Conservation (phyloP, 441 rosid species). For the Euphorbia celastroides region DNA sequence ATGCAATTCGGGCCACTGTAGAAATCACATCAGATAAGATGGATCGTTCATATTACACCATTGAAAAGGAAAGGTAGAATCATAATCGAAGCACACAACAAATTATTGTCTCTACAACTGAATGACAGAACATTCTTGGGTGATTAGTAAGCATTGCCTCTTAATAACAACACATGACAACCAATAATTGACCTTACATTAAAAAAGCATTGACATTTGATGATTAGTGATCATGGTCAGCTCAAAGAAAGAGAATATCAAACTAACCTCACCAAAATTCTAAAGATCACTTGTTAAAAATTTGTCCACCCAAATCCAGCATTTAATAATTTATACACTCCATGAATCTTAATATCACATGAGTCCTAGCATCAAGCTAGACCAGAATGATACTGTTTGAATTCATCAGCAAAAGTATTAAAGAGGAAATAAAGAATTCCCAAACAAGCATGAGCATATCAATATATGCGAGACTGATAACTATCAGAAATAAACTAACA, state of each 20-base stretch:
- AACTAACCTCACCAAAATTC: neutral
- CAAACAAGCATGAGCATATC: neutral
- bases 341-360: neutral
- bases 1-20: conserved; percentile 85
- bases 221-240: neutral
- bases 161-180: neutral
- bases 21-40: neutral
- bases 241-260: neutral
- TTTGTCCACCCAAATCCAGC: neutral
- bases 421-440: neutral
- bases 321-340: neutral
- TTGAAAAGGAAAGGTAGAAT: neutral
- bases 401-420: neutral
- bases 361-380: neutral
- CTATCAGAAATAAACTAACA: neutral
- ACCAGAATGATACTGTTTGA: neutral
- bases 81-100: neutral
- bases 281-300: neutral
- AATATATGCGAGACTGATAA: neutral
- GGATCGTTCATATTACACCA: neutral
- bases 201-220: neutral
- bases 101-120: conserved; percentile 1
- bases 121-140: neutral
- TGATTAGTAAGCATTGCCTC: neutral
- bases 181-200: neutral